Evolutionary conservation across 2,329 filamentous ascomycete genomes (phyloP).

Genomic region (Pleomassaria siparia): DNA sequence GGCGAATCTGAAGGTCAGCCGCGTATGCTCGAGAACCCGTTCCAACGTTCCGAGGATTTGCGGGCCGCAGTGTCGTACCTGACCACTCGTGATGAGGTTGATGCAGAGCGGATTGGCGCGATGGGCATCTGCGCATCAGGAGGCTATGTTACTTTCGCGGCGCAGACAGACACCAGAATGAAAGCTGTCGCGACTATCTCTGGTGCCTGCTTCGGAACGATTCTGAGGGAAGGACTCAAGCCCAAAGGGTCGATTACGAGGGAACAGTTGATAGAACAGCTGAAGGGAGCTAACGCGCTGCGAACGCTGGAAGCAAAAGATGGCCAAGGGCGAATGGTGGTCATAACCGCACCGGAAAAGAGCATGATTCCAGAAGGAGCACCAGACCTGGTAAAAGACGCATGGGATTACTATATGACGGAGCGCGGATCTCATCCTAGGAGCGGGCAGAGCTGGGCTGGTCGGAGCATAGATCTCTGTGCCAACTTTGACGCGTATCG

Average conservation of each 20-base stretch:
- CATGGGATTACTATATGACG: background rate
- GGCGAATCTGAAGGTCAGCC: constrained; percentile 42
- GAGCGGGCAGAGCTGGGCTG: background rate
- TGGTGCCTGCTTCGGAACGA: background rate
- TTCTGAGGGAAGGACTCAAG: background rate
- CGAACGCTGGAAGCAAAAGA: background rate
- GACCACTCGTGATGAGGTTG: constrained; percentile 24
- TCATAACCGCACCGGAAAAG: background rate
- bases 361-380: background rate
- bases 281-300: background rate
- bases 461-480: constrained; percentile 30
- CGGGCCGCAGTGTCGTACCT: constrained; percentile 41
- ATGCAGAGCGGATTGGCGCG: constrained; percentile 37
- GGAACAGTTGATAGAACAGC: background rate
- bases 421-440: background rate
- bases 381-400: background rate
- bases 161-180: constrained; percentile 41
- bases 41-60: constrained; percentile 40
- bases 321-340: background rate
- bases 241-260: background rate
- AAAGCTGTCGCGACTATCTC: constrained; percentile 27
- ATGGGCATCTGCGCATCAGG: constrained; percentile 45
- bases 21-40: constrained; percentile 42
- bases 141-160: constrained; percentile 39
- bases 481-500: constrained; percentile 19